Evolutionary conservation across 1,284 basidiomycete genomes (phyloP).

Genomic region (Agaricales sp.): DNA sequence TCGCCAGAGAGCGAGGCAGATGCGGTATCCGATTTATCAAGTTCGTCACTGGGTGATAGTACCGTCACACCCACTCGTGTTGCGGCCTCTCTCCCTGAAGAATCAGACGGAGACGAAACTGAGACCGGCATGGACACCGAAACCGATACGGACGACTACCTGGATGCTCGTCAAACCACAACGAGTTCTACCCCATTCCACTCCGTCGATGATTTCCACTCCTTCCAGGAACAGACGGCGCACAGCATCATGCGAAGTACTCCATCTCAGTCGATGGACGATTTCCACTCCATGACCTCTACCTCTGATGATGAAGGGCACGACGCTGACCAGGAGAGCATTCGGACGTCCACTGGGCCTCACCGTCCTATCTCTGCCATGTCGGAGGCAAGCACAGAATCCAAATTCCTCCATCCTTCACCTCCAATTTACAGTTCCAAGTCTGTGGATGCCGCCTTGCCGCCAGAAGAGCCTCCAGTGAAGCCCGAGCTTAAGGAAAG

Average conservation of each 20-base stretch:
- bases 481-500: constrained; percentile 34
- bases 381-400: constrained; percentile 19
- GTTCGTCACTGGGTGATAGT: background rate
- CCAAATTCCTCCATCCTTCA: constrained; percentile 22
- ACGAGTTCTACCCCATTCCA: constrained; percentile 50
- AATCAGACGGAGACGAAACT: constrained; percentile 42
- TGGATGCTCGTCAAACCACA: constrained; percentile 73
- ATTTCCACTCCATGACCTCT: constrained; percentile 65
- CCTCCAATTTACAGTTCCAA: constrained; percentile 20
- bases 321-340: constrained; percentile 39
- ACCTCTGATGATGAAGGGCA: constrained; percentile 51
- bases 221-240: constrained; percentile 21
- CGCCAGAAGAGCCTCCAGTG: background rate
- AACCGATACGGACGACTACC: constrained; percentile 68
- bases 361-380: constrained; percentile 17
- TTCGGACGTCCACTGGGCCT: constrained; percentile 54
- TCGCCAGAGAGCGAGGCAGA: background rate
- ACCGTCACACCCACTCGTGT: constrained; percentile 2
- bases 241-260: background rate
- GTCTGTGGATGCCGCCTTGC: constrained; percentile 21
- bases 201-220: constrained; percentile 31
- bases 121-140: constrained; percentile 30
- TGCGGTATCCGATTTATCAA: background rate
- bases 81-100: background rate
- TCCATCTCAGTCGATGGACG: constrained; percentile 33